Percentiles rank a stretch among this genome's conserved stretches.
Conservation (phyloP, 139 green algal genomes). For the Picochlorum costavermella region DNA sequence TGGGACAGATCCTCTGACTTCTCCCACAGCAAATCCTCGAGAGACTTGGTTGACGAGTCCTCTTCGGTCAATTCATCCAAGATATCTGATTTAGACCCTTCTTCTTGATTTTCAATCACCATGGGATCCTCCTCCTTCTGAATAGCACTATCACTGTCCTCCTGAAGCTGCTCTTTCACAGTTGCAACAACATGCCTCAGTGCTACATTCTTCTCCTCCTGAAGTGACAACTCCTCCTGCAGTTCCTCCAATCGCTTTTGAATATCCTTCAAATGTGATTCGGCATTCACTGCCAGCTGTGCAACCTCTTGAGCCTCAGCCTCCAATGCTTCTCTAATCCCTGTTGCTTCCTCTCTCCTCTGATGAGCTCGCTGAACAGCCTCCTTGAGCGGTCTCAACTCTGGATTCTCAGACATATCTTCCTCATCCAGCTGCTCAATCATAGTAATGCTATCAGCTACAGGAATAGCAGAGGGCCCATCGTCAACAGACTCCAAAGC, state of each 20-base stretch:
- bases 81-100: background rate
- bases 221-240: slow-evolving; percentile 7
- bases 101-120: background rate
- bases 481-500: background rate
- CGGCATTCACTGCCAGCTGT: slow-evolving; percentile 50
- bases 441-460: background rate
- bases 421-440: slow-evolving; percentile 3
- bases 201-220: background rate
- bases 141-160: too few relatives aligned
- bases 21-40: slow-evolving; percentile 29
- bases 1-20: slow-evolving; percentile 12
- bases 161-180: too few relatives aligned
- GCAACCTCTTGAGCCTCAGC: slow-evolving; percentile 45
- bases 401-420: slow-evolving; percentile 30
- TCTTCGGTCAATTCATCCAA: background rate
- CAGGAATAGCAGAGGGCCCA: background rate
- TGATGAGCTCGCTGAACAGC: slow-evolving; percentile 31
- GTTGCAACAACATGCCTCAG: background rate
- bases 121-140: too few relatives aligned
- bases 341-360: slow-evolving; percentile 21
- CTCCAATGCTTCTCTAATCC: slow-evolving; percentile 41
- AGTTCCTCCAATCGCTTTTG: slow-evolving; percentile 11
- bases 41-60: background rate
- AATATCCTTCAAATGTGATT: slow-evolving; percentile 7
- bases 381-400: slow-evolving; percentile 44